Conservation (phyloP, 768 basidiomycete genomes). For the Lactarius trivialis region DNA sequence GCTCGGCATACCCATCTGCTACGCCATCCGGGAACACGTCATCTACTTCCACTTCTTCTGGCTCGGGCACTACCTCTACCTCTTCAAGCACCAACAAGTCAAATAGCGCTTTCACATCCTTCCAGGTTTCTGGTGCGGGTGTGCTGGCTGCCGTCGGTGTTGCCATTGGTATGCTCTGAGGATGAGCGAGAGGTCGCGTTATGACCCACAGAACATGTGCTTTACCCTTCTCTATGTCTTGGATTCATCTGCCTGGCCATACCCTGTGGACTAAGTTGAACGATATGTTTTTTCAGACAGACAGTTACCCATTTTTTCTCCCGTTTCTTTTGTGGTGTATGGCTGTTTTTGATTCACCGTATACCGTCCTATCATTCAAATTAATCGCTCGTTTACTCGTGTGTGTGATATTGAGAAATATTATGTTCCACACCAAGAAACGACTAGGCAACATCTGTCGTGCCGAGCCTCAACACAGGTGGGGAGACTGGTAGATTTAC, state of each 20-base stretch:
- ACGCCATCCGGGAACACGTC: slow-evolving; percentile 27
- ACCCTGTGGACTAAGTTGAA: neutral
- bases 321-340: slow-evolving; percentile 2
- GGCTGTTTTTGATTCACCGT: neutral
- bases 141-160: slow-evolving; percentile 18
- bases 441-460: neutral
- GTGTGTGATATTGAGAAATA: neutral
- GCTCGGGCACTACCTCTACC: neutral
- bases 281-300: slow-evolving; percentile 4
- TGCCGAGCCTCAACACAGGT: slow-evolving; percentile 20
- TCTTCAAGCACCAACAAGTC: neutral
- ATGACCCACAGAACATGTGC: slow-evolving; percentile 7
- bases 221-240: neutral
- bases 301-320: neutral
- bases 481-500: slow-evolving; percentile 11
- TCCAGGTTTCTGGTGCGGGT: slow-evolving; percentile 16
- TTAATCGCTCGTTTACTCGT: slow-evolving; percentile 14
- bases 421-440: slow-evolving; percentile 19
- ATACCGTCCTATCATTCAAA: slow-evolving; percentile 21
- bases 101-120: slow-evolving; percentile 9
- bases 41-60: neutral
- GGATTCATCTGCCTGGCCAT: neutral
- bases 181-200: neutral
- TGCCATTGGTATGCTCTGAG: slow-evolving; percentile 22
- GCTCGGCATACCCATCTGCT: slow-evolving; percentile 45